Evolutionary conservation across 177 flowering plant species (phyloP).

Genomic region (Telopea speciosissima): DNA sequence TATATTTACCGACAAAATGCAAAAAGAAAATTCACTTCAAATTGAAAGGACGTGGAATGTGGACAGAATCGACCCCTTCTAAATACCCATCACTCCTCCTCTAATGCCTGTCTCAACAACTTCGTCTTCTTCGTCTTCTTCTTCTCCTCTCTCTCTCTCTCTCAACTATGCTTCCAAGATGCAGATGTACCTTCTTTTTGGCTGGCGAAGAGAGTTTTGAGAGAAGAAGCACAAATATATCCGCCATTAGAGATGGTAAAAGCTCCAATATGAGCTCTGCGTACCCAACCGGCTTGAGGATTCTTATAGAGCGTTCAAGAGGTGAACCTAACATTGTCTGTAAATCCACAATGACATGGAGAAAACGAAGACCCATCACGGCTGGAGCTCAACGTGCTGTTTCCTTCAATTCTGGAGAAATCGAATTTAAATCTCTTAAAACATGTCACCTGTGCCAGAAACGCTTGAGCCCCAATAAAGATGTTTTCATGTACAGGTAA

Average conservation of each 20-base stretch:
- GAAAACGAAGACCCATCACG: not conserved
- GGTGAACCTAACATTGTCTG: not conserved
- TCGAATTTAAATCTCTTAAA: conserved; percentile 30
- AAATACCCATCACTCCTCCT: no score
- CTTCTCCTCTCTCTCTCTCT: no score
- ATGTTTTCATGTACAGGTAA: conserved; percentile 78
- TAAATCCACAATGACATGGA: not conserved
- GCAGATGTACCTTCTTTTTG: no score
- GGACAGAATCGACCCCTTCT: no score
- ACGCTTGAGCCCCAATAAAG: conserved; percentile 40
- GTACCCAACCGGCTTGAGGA: not conserved
- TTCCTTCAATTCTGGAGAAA: not conserved
- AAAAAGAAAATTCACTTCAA: no score
- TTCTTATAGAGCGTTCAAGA: not conserved
- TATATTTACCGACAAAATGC: no score
- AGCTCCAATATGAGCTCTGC: not conserved
- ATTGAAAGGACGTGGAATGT: no score
- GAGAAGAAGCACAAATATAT: not conserved
- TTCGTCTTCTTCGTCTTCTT: no score
- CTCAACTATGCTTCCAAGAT: no score
- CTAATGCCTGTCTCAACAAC: no score
- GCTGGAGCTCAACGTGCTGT: not conserved
- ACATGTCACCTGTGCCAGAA: conserved; percentile 53
- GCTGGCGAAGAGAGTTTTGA: no score
- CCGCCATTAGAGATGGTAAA: not conserved